Evolutionary conservation across 768 basidiomycete genomes (phyloP), one percentile per base, ranked within the genome.

Genomic region (Wakefieldia striispora): DNA sequence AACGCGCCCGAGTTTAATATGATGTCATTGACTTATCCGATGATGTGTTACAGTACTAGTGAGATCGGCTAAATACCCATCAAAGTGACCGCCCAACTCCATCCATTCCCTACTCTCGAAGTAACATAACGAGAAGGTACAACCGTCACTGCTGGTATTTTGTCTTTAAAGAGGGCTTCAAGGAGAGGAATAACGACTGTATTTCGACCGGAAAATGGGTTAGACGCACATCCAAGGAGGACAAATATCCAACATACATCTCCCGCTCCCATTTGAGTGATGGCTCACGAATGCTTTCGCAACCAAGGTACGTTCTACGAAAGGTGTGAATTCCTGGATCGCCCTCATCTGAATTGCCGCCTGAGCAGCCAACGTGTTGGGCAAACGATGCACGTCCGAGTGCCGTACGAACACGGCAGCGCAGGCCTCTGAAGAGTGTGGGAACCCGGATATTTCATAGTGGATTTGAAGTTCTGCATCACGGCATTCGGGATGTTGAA

Each of bases 361-460:
- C 11, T 50, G 58, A n/a, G 42, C 41, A 19, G 60, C 16, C 21
- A 55, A 43, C 19, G 27, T 33, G 27, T 61, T 47, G 45, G 9
- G 56, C 21, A 20, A 4, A 40, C 2, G 17, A 42, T 43, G n/a
- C 13, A 19, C n/a, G 35, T n/a, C 44, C 16, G 46, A 51, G 38
- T 67, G 67, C 49, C 71, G 75, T 26, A 73, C 56, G 53, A 73
- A 82, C 45, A 84, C 52, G 34, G 80, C 58, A 6, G 72, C 67
- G 49, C 72, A 77, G 6, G 70, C 72, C 27, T 75, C 69, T 17
- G 60, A 63, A 23, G 68, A 70, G 7, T 58, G 72, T 9, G 70
- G 57, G 50, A 79, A 75, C 8, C 58, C 62, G 3, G 80, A 82
- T 40, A 75, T 63, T 55, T 83, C 78, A 75, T 78, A 83, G 37